Evolutionary conservation across 2,329 filamentous ascomycete genomes (phyloP), one percentile per base, ranked within the genome.

Genomic region (Gaeumannomyces sp.): DNA sequence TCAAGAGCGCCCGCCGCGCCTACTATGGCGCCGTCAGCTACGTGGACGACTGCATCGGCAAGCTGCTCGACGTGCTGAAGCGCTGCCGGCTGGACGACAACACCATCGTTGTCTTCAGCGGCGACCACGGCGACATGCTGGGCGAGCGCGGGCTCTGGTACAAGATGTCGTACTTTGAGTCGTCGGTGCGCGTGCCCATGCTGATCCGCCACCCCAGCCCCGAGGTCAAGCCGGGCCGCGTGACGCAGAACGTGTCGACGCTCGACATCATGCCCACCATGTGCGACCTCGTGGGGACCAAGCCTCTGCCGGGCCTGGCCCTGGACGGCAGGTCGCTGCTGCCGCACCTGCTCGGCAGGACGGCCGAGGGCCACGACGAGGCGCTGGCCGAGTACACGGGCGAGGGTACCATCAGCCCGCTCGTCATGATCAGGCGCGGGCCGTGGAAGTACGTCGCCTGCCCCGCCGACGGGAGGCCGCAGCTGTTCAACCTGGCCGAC

Each of bases 151-250:
- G 91, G 7, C 80, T 97, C 60, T 97, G 93, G 93, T 93, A 97
- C 82, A 97, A 97, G 83, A 97, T 97, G 93, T 92, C 87, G 73
- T 97, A 95, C 84, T 97, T 93, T 72, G 93, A 97, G 82, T 89
- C 89, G 57, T 96, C 92, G 16, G 92, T 92, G 60, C 89, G 93
- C 33, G 93, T 97, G 28, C 93, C 93, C 1, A 88, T 97, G 74
- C 82, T 97, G 69, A 84, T 97, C 74, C 89, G 92, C 76, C 87
- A 93, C 71, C 93, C 93, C 31, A 82, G 87, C 71, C 84, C 53
- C 62, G 62, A 83, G 67, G 96, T 94, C 76, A 75, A 82, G 19
- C 88, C 93, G 38, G 92, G 88, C 79, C 89, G 87, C 45, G 90
- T 97, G 33, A 83, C 84, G 25, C 83, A 94, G 76, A 96, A 93